Base-by-base conservation (phyloP, 2,329 filamentous ascomycete genomes). In the Pseudogymnoascus verrucosus region DNA sequence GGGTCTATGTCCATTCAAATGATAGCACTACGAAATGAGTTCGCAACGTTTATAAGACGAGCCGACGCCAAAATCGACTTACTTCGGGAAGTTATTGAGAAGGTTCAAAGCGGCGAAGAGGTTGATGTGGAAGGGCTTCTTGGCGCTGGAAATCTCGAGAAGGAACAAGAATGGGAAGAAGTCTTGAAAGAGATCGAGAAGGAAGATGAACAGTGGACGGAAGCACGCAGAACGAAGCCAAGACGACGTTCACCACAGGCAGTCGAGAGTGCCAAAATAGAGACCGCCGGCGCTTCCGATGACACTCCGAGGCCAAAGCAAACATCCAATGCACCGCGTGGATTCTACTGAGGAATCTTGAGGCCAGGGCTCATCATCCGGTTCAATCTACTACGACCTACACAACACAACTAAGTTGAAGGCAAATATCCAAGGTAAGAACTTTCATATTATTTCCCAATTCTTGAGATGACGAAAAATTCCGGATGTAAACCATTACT, bases 1-100 rank as follows among this genome's bases (percentile, higher is more conserved):
- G 96, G 96, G 3, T 96, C 91, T 66, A 96, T 97, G 81, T 90
- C 93, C 12, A 97, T 99, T 70, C 90, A 97, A 71, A 90, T 95
- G 82, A 88, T 99, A 71, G 82, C 87, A 37, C 75, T 98, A 70
- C 89, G 88, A 70, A 90, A 89, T 69, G 88, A 93, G 61, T 89
- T 87, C 71, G 80, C 82, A 34, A 85, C 87, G 8, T 93, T 89
- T 70, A 85, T 82, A 71, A 85, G 93, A 61, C 86, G 87, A 68
- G 88, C 92, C 4, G 90, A 96, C 69, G 86, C 90, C 5, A 89
- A 90, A 72, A 89, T 99, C 67, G 83, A 82, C 2, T 73, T 91
- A 31, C 76, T 99, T 65, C 84, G 84, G 40, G 93, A 96, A 71
- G 86, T 91, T 0, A 81, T 93, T 21, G 85, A 88, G 69, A 85